These are phyloP conservation scores for Candida anglica DNA, from an alignment of 805 yeast species.

Conservation along the genomic window DNA sequence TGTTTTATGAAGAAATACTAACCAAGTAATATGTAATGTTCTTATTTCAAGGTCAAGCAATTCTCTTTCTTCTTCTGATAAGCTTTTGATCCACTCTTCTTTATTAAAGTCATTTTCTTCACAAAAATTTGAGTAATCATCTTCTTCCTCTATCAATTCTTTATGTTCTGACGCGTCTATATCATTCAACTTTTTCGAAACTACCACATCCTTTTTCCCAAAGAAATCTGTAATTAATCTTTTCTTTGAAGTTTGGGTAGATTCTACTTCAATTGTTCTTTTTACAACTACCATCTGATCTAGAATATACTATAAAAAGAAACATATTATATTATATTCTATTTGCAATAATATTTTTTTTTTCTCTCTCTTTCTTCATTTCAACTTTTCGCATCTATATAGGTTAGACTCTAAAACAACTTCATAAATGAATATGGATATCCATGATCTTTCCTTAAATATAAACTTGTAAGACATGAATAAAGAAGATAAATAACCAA, in stretches of 20 bases:
- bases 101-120: constrained; percentile 40
- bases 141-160: too few species aligned
- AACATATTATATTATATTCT: too few species aligned
- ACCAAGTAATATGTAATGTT: constrained; percentile 77
- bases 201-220: too few species aligned
- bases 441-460: constrained; percentile 40
- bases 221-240: constrained; percentile 18
- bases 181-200: background rate
- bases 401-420: constrained; percentile 24
- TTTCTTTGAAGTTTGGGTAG: constrained; percentile 3
- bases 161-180: background rate
- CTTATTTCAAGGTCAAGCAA: constrained; percentile 64
- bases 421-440: constrained; percentile 43
- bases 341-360: too few species aligned
- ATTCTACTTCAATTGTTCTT: too few species aligned
- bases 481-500: constrained; percentile 33
- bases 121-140: constrained; percentile 11
- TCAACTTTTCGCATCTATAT: too few species aligned
- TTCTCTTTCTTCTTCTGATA: constrained; percentile 44
- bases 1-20: constrained; percentile 61
- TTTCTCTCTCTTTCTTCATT: too few species aligned
- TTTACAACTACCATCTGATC: too few species aligned
- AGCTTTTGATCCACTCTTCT: constrained; percentile 44
- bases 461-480: constrained; percentile 42
- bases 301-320: too few species aligned